These are phyloP conservation scores for Colletotrichum chrysophilum DNA, from an alignment of 2,329 filamentous ascomycete genomes.

Conservation along the genomic window DNA sequence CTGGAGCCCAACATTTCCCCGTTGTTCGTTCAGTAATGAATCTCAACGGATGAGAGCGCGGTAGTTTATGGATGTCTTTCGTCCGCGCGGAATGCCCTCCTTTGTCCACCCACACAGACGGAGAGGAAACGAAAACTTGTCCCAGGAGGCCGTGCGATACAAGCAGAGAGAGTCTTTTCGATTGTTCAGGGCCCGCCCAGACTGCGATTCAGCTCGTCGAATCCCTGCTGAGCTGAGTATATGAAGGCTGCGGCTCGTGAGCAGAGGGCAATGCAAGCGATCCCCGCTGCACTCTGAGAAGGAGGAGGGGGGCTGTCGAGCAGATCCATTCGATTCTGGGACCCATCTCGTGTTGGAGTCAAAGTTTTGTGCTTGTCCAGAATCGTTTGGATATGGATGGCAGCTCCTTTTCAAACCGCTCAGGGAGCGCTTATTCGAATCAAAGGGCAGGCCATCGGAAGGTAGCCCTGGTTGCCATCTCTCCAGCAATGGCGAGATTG, in stretches of 20 bases:
- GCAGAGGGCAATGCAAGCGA: not conserved
- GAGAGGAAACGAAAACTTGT: constrained; percentile 96
- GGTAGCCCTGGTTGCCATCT: constrained; percentile 55
- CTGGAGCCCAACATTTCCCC: constrained; percentile 46
- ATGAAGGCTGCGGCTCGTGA: constrained; percentile 25
- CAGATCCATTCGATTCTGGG: constrained; percentile 52
- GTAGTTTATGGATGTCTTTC: constrained; percentile 97
- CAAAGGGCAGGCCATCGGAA: constrained; percentile 40
- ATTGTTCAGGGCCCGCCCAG: constrained; percentile 25
- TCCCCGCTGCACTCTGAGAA: not conserved
- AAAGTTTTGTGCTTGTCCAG: constrained; percentile 91
- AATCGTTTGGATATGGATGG: constrained; percentile 28
- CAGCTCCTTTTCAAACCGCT: not conserved
- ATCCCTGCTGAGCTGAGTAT: constrained; percentile 26
- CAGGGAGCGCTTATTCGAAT: constrained; percentile 1
- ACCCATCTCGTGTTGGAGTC: constrained; percentile 93
- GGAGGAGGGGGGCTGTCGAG: not conserved
- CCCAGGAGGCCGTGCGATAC: constrained; percentile 83
- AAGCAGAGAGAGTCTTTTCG: constrained; percentile 70
- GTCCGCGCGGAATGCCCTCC: constrained; percentile 79
- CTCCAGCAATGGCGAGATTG: constrained; percentile 56
- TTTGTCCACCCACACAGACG: constrained; percentile 42
- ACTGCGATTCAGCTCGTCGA: constrained; percentile 30
- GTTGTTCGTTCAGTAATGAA: constrained; percentile 39
- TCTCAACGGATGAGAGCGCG: constrained; percentile 66